A percentile compares a stretch with the other conserved stretches of the same genome.
phyloP scores from a whole-genome alignment of 2,329 filamentous ascomycete species.

The Aureobasidium sp. region DNA sequence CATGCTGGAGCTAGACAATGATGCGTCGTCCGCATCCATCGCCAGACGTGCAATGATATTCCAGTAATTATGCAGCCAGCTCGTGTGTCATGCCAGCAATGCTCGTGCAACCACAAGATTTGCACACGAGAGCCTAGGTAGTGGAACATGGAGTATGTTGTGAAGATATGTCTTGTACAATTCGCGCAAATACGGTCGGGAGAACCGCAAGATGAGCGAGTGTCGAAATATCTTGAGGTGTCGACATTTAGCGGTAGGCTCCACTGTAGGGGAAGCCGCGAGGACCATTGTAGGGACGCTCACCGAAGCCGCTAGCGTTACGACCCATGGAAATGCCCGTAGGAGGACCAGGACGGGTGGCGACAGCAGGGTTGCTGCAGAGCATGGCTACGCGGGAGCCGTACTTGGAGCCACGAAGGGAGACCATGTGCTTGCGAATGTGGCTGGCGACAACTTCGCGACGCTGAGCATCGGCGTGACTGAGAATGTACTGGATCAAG shows the following conservation, averaged over 20 bases:
- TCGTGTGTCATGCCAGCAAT: constrained; percentile 1
- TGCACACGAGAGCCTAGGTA: constrained; percentile 4
- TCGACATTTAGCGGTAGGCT: constrained; percentile 1
- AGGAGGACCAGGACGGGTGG: constrained; percentile 81
- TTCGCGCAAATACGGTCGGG: constrained; percentile 1
- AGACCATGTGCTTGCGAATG: constrained; percentile 98
- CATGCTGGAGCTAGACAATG: constrained; percentile 8
- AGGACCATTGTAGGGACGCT: constrained; percentile 10
- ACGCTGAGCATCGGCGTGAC: constrained; percentile 78
- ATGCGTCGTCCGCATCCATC: not conserved
- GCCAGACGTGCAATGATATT: constrained; percentile 9
- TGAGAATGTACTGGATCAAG: constrained; percentile 92
- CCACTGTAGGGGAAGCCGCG: constrained; percentile 9
- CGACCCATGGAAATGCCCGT: constrained; percentile 45
- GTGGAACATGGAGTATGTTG: constrained; percentile 10
- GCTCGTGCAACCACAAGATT: not conserved
- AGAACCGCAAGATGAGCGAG: constrained; percentile 1
- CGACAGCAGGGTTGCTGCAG: constrained; percentile 87
- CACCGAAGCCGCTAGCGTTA: constrained; percentile 10
- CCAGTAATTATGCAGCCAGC: not conserved
- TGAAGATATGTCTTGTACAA: constrained; percentile 8
- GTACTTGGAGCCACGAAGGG: constrained; percentile 94
- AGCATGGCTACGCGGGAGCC: constrained; percentile 98
- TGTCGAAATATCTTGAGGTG: not conserved
- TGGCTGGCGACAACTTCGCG: constrained; percentile 88